A percentile compares a stretch with the other conserved stretches of the same genome.
Evolutionary conservation across 2,329 filamentous ascomycete species (phyloP).

Genomic region (Apiospora pterosperma): DNA sequence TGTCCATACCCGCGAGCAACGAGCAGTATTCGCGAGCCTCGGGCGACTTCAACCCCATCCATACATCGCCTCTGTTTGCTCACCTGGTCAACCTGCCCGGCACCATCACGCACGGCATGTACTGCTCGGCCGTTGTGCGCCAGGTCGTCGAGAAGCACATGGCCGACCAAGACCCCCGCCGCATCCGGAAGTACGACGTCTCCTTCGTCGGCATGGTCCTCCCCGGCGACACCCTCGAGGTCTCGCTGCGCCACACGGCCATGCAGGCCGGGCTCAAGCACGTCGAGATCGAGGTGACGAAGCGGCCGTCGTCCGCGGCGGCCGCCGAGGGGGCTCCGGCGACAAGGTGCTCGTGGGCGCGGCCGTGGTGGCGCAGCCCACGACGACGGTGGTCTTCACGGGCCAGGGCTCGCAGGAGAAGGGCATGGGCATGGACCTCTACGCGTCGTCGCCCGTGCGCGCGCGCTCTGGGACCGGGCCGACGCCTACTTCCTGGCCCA

Average conservation of each 20-base stretch:
- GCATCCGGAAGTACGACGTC: slow-evolving; percentile 22
- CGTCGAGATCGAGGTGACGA: slow-evolving; percentile 27
- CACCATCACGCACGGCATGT: slow-evolving; percentile 39
- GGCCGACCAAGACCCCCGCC: slow-evolving; percentile 16
- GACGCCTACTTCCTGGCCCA: slow-evolving; percentile 29
- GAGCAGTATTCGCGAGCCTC: slow-evolving; percentile 27
- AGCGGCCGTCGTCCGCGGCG: slow-evolving; percentile 11
- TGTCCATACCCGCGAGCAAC: slow-evolving; percentile 17
- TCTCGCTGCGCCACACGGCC: slow-evolving; percentile 26
- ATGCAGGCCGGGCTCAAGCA: slow-evolving; percentile 31
- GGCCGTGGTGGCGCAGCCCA: slow-evolving; percentile 23
- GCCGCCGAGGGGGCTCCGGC: slow-evolving; percentile 5
- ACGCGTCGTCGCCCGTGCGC: slow-evolving; percentile 27
- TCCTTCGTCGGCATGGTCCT: slow-evolving; percentile 34
- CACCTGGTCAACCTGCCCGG: slow-evolving; percentile 31
- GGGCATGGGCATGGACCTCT: slow-evolving; percentile 41
- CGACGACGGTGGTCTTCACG: slow-evolving; percentile 35
- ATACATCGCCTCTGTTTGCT: slow-evolving; percentile 32
- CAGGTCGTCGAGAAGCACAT: slow-evolving; percentile 18
- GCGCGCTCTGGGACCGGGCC: slow-evolving; percentile 31
- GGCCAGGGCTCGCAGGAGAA: slow-evolving; percentile 36
- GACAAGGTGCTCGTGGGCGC: slow-evolving; percentile 26
- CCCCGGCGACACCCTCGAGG: slow-evolving; percentile 27
- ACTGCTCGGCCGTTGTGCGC: slow-evolving; percentile 28
- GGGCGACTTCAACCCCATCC: slow-evolving; percentile 38